Base-by-base conservation (phyloP, 108 stramenopile species). In the Pseudonitzschia multiseries region DNA sequence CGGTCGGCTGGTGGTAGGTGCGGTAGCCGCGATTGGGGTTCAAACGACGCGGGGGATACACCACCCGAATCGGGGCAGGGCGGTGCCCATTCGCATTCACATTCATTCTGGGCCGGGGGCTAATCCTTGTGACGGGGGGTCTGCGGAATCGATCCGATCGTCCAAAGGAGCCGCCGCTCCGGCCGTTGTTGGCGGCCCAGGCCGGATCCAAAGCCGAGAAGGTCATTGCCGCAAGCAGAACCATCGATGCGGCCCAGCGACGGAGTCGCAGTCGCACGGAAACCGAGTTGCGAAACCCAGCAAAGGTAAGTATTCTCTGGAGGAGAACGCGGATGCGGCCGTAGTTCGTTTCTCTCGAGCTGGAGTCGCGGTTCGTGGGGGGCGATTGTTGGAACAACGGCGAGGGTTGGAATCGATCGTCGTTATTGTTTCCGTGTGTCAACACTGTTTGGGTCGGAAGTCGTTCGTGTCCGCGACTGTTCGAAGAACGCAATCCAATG, bases 151-250 rank as follows among this genome's bases (percentile, higher is more conserved):
- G 32, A 0, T 77, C 75, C 50, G 60, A 79, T 10, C 53, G 65
- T 10, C 82, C 81, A 65, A 84, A 84, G 4, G 86, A 87, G 8
- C 89, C 89, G 0, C 89, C 89, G 78, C 84, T 82, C 33, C 89
- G 71, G 27, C 89, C 89, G 24, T 83, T 84, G 54, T 75, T 32
- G 31, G 73, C 75, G 20, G 82, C 88, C 44, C 33, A 70, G n/a
- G 76, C 76, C 46, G 76, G 69, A 41, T 57, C 29, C 52, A 60
- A 22, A 6, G 43, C 71, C 53, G 44, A 61, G 18, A 62, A 20
- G n/a, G 20, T 40, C 8, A 71, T 43, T 17, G 59, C 33, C 33
- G 32, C 43, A 20, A 46, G 42, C 15, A 71, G 5, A 60, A 43
- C 41, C 22, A 67, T 26, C 42, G 61, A 13, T 62, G 31, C 26